Conservation (phyloP, 768 basidiomycete species). For the Mycena leptocephala region DNA sequence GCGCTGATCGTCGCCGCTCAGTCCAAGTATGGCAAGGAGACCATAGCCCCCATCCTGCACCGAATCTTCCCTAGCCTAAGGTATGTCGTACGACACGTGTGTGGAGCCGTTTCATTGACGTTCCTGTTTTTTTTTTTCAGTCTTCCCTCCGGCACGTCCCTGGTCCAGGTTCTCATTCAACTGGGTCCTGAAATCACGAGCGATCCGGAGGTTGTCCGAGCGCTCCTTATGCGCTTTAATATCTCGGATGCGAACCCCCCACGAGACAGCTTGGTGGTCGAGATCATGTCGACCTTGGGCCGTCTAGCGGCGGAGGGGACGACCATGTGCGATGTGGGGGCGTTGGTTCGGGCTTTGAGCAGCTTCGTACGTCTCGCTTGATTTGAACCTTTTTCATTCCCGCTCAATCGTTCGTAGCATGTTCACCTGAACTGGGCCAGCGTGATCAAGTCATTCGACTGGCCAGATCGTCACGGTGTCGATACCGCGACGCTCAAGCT, state of each 20-base stretch:
- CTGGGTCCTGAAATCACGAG: slow-evolving; percentile 86
- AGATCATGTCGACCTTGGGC: slow-evolving; percentile 79
- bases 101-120: slow-evolving; percentile 32
- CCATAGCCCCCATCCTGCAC: slow-evolving; percentile 81
- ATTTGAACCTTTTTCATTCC: slow-evolving; percentile 6
- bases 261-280: slow-evolving; percentile 78
- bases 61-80: slow-evolving; percentile 83
- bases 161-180: slow-evolving; percentile 84
- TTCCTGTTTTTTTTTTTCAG: slow-evolving; percentile 56
- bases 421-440: slow-evolving; percentile 84
- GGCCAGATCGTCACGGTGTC: slow-evolving; percentile 85
- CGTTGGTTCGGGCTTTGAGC: slow-evolving; percentile 80
- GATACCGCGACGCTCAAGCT: slow-evolving; percentile 93
- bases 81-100: slow-evolving; percentile 56
- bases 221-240: slow-evolving; percentile 82
- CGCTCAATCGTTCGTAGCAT: slow-evolving; percentile 59
- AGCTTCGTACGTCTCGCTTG: slow-evolving; percentile 74
- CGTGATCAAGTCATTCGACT: slow-evolving; percentile 91
- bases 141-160: slow-evolving; percentile 75
- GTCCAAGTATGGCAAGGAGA: slow-evolving; percentile 86
- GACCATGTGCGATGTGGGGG: slow-evolving; percentile 80
- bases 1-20: slow-evolving; percentile 83
- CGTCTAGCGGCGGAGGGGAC: slow-evolving; percentile 83
- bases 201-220: slow-evolving; percentile 80
- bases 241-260: slow-evolving; percentile 83